Evolutionary conservation across 2,329 filamentous ascomycete species (phyloP), one percentile per base, ranked within the genome.

Genomic region (Xylariaceae sp.): DNA sequence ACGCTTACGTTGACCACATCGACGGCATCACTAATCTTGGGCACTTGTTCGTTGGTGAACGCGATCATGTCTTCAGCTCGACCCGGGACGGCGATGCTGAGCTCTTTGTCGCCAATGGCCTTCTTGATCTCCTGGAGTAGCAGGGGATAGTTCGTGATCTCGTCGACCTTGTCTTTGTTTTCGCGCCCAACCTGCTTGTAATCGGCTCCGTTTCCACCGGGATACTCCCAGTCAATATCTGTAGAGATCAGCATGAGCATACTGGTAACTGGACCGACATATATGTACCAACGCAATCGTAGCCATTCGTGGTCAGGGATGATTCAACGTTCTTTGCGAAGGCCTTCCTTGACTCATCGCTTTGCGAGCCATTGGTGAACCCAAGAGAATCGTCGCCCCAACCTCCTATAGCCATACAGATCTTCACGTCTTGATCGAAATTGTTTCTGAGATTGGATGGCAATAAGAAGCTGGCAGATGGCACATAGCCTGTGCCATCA

Each of bases 141-240:
- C 2, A 36, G 33, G 17, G 45, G 42, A 12, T 45, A 42, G 17
- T 45, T 30, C 11, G 35, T 29, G n/a, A 48, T 45, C 22, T 48
- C 45, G 18, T 19, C 7, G 3, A 39, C 30, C n/a, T 42, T 29
- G 4, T 13, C 13, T n/a, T 4, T 7, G 13, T n/a, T 32, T 6
- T 11, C 11, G 22, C 22, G 22, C 11, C 22, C 22, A 6, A 11
- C 6, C 22, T 6, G 11, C 22, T 26, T 26, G 22, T 26, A 26
- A 12, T 19, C 24, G n/a, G 19, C 39, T 11, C 45, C 45, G 24
- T 43, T 38, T 34, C 45, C 45, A 22, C 45, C 45, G 4, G 45
- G 45, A 9, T 48, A 48, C 31, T 48, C 45, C 45, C 45, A 48
- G 26, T 48, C 45, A 22, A 45, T 40, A 16, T 48, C 45, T 48